Conservation (phyloP, 495 filamentous ascomycete genomes). For the Xylaria curta region DNA sequence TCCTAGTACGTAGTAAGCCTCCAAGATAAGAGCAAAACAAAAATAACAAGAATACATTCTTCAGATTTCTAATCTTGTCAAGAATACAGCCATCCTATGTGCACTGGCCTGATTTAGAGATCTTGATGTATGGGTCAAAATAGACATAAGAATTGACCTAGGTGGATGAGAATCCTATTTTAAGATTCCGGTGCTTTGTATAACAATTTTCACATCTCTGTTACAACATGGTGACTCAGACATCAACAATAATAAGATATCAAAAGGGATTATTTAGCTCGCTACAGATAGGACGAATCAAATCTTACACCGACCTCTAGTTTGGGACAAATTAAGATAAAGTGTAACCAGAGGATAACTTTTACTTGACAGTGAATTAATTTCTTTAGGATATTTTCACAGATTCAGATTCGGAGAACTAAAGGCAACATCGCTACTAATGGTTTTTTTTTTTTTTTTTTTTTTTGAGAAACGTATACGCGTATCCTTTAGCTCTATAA, state of each 20-base stretch:
- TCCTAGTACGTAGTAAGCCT: neutral
- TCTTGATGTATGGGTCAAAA: neutral
- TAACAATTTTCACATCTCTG: neutral
- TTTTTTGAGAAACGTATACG: too few relatives aligned
- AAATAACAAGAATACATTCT: neutral
- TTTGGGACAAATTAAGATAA: neutral
- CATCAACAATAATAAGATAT: neutral
- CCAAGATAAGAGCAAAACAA: neutral
- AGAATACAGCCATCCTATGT: neutral
- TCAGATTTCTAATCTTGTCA: neutral
- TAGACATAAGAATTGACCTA: neutral
- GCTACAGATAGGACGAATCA: neutral
- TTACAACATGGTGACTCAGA: neutral
- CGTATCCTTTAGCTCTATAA: too few relatives aligned
- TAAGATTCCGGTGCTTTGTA: neutral
- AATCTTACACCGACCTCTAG: neutral
- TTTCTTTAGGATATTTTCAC: neutral
- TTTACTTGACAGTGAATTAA: neutral
- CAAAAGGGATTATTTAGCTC: neutral
- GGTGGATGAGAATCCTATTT: neutral
- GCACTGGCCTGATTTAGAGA: neutral
- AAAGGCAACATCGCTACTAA: too few relatives aligned
- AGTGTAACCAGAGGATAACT: neutral
- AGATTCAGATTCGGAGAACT: too few relatives aligned
- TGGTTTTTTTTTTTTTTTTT: too few relatives aligned